phyloP scores from a whole-genome alignment of 345 rosid species.

The Euphorbia peplus region DNA sequence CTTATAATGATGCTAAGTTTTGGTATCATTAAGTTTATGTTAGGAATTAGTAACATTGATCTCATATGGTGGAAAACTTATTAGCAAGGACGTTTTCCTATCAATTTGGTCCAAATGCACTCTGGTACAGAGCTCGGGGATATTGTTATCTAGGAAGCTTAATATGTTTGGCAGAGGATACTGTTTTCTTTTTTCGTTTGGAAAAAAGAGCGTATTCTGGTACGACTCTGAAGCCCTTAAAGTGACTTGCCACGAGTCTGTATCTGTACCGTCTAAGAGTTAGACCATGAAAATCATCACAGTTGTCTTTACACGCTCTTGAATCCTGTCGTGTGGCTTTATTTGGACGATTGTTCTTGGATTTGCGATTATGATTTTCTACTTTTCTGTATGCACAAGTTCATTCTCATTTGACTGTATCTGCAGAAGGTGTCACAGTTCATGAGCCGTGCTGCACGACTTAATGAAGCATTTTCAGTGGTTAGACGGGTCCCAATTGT shows the following conservation, averaged over 20 bases:
- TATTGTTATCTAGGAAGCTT: background rate
- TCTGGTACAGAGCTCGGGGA: background rate
- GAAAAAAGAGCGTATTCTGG: background rate
- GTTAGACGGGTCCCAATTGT: constrained; percentile 74
- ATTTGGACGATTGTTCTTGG: background rate
- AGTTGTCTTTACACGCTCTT: background rate
- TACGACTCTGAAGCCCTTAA: background rate
- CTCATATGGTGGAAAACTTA: background rate
- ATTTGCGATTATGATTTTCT: background rate
- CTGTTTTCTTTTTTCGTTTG: too few relatives aligned
- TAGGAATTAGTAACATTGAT: background rate
- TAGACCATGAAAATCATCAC: background rate
- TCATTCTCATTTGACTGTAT: constrained; percentile 5
- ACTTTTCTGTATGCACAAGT: background rate
- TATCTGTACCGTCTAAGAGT: too few relatives aligned
- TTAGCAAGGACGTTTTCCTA: background rate
- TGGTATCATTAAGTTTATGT: background rate
- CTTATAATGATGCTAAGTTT: background rate
- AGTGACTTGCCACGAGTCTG: too few relatives aligned
- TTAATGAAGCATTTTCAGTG: constrained; percentile 83
- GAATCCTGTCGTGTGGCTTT: background rate
- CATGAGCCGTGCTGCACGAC: constrained; percentile 66
- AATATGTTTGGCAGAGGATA: background rate
- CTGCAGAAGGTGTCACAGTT: constrained; percentile 74
- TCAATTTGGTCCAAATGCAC: background rate